Conservation (phyloP, 1,284 basidiomycete genomes). For the Sporisorium reilianum region DNA sequence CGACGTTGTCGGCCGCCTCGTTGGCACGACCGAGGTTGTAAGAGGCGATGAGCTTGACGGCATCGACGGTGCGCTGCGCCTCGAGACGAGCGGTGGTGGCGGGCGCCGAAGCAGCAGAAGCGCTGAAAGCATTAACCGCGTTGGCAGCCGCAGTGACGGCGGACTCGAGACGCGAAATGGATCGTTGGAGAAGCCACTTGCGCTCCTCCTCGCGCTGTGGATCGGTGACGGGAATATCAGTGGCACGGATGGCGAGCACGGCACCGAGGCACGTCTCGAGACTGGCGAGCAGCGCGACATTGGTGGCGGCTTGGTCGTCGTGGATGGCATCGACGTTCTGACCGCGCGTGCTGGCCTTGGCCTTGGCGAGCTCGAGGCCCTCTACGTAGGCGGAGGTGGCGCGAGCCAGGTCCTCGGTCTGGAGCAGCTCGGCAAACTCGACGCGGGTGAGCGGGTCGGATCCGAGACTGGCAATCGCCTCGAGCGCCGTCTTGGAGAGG, state of each 20-base stretch:
- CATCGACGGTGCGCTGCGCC: constrained; percentile 41
- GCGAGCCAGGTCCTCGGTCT: constrained; percentile 53
- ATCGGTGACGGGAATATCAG: constrained; percentile 40
- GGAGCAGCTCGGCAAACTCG: constrained; percentile 59
- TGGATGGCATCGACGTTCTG: constrained; percentile 14
- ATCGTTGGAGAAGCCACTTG: constrained; percentile 47
- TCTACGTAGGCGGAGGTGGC: constrained; percentile 47
- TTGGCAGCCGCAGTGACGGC: constrained; percentile 40
- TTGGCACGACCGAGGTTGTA: constrained; percentile 67
- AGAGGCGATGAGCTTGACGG: constrained; percentile 59
- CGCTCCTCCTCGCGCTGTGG: constrained; percentile 37
- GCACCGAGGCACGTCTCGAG: constrained; percentile 58
- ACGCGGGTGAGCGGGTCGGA: constrained; percentile 55
- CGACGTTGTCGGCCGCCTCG: constrained; percentile 52
- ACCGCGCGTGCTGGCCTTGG: constrained; percentile 11
- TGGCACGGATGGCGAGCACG: constrained; percentile 52
- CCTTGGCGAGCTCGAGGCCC: constrained; percentile 42
- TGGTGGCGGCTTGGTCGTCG: constrained; percentile 32
- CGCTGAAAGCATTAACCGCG: constrained; percentile 31
- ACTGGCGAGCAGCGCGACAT: constrained; percentile 35
- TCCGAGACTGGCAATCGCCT: constrained; percentile 52
- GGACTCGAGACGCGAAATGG: constrained; percentile 47
- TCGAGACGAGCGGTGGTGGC: constrained; percentile 39
- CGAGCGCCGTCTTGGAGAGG: constrained; percentile 47
- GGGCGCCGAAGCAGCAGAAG: constrained; percentile 27